phyloP scores from a whole-genome alignment of 495 filamentous ascomycete genomes.

The Penicillium paradoxum region DNA sequence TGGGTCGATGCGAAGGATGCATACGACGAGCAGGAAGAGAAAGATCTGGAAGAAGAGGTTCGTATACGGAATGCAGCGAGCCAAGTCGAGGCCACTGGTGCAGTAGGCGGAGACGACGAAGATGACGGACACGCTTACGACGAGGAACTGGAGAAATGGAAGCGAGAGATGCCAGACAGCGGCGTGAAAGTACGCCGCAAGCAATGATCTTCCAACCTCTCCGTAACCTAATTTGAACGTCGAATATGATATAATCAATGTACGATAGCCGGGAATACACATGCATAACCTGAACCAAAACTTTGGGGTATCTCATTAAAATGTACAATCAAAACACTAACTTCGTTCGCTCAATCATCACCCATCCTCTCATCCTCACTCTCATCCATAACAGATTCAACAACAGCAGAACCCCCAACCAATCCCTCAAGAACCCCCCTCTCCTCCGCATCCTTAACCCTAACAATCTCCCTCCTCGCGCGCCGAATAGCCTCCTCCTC shows the following conservation, averaged over 20 bases:
- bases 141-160: conserved; percentile 33
- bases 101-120: conserved; percentile 6
- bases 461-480: conserved; percentile 64
- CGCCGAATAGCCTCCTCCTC: conserved; percentile 83
- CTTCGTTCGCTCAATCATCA: conserved; percentile 21
- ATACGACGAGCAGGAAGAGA: conserved; percentile 75
- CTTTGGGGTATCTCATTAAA: conserved; percentile 31
- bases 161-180: conserved; percentile 34
- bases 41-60: conserved; percentile 61
- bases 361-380: conserved; percentile 50
- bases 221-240: neutral
- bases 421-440: conserved; percentile 40
- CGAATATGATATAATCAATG: neutral
- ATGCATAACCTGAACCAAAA: neutral
- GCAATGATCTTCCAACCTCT: conserved; percentile 12
- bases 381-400: conserved; percentile 28
- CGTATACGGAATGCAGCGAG: conserved; percentile 32
- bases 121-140: conserved; percentile 31
- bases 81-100: conserved; percentile 11
- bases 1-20: conserved; percentile 89
- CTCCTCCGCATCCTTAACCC: conserved; percentile 47
- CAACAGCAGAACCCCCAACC: conserved; percentile 20
- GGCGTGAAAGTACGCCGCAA: conserved; percentile 46
- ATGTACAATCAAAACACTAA: neutral
- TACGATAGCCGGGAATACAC: conserved; percentile 2